Evolutionary conservation across 2,329 filamentous ascomycete species (phyloP).

Genomic region (Dendryphion nanum): DNA sequence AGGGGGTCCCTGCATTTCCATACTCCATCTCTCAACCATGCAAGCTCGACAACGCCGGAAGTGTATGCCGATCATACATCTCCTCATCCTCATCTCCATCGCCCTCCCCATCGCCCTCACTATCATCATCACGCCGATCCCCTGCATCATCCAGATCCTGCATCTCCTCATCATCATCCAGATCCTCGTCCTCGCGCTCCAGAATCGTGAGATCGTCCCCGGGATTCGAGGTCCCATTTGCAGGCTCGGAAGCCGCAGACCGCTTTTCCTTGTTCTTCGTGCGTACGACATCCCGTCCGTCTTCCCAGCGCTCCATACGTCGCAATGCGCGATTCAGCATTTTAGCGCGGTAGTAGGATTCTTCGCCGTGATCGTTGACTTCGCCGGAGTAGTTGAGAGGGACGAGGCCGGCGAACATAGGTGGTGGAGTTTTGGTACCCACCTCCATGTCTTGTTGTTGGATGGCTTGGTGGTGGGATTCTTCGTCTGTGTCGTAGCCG

Average conservation of each 20-base stretch:
- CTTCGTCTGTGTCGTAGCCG: slow-evolving; percentile 49
- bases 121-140: slow-evolving; percentile 6
- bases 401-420: slow-evolving; percentile 55
- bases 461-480: slow-evolving; percentile 18
- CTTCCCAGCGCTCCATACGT: slow-evolving; percentile 69
- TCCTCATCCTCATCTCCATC: slow-evolving; percentile 35
- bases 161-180: slow-evolving; percentile 30
- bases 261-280: slow-evolving; percentile 16
- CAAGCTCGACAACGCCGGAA: slow-evolving; percentile 20
- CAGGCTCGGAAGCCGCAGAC: not conserved
- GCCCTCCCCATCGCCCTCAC: slow-evolving; percentile 32
- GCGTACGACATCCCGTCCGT: slow-evolving; percentile 27
- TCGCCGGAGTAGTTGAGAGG: slow-evolving; percentile 56
- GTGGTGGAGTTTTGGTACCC: slow-evolving; percentile 29
- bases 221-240: not conserved
- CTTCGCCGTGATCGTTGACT: slow-evolving; percentile 73
- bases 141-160: slow-evolving; percentile 18
- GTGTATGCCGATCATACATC: slow-evolving; percentile 9
- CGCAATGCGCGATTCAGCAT: slow-evolving; percentile 63
- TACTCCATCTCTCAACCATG: slow-evolving; percentile 1
- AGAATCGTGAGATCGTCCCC: slow-evolving; percentile 3
- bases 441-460: slow-evolving; percentile 40
- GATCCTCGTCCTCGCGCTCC: slow-evolving; percentile 5
- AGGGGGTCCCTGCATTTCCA: too few species aligned
- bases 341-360: slow-evolving; percentile 64